Conservation (phyloP, 2,329 filamentous ascomycete species). For the Arthrinium phaeospermum region DNA sequence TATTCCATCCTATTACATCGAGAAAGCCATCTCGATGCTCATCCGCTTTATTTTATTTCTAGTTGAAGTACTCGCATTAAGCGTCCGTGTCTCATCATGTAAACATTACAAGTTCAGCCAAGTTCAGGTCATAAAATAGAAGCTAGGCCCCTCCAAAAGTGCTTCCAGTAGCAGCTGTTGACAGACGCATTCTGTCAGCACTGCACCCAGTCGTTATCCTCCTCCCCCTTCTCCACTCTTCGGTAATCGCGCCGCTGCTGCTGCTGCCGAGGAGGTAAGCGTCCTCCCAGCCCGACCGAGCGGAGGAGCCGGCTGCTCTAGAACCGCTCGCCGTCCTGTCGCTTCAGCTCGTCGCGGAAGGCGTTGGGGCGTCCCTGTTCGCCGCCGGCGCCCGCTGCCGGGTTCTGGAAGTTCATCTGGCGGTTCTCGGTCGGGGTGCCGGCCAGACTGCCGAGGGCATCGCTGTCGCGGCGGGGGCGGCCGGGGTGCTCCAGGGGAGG, state of each 20-base stretch:
- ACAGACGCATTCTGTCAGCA: not conserved
- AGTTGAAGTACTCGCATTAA: not conserved
- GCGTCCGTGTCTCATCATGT: conserved; percentile 15
- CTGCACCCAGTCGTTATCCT: not conserved
- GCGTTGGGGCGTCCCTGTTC: conserved; percentile 39
- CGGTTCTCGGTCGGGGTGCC: conserved; percentile 51
- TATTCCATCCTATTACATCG: not conserved
- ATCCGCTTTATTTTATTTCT: not conserved
- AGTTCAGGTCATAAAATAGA: not conserved
- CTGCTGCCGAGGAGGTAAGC: not conserved
- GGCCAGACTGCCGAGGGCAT: conserved; percentile 55
- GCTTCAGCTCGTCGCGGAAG: conserved; percentile 56
- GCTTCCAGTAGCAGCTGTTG: not conserved
- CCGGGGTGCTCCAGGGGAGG: not conserved
- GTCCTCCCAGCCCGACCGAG: not conserved
- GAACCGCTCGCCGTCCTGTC: conserved; percentile 50
- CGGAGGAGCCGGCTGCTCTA: conserved; percentile 26
- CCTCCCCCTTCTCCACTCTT: not conserved
- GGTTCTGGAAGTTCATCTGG: conserved; percentile 44
- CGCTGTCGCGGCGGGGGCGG: conserved; percentile 48
- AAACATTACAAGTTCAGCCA: conserved; percentile 11
- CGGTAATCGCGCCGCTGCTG: not conserved
- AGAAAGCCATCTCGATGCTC: not conserved
- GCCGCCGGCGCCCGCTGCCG: conserved; percentile 27
- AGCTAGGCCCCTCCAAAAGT: not conserved